phyloP scores from a whole-genome alignment of 2,329 filamentous ascomycete species.

The Aspergillus neoniger region DNA sequence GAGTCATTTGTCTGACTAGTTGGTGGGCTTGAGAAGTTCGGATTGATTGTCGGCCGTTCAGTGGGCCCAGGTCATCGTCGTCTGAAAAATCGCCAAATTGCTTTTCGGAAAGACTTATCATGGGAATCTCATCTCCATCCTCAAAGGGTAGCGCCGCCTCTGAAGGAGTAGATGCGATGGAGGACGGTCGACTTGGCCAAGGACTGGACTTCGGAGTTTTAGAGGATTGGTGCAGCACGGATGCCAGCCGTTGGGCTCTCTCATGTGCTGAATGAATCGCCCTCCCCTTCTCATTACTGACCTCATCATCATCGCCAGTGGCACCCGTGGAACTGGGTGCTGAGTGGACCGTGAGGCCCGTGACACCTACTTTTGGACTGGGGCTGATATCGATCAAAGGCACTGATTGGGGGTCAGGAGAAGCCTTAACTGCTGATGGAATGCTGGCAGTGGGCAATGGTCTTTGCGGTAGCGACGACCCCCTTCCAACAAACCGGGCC shows the following conservation, averaged over 20 bases:
- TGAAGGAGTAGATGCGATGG: constrained; percentile 32
- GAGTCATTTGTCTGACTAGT: constrained; percentile 41
- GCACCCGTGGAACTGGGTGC: constrained; percentile 25
- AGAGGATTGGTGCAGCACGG: constrained; percentile 33
- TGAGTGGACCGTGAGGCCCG: constrained; percentile 30
- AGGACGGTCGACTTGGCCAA: constrained; percentile 32
- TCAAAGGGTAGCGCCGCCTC: constrained; percentile 30
- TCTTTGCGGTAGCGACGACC: constrained; percentile 31
- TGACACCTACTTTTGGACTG: constrained; percentile 32
- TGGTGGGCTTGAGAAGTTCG: constrained; percentile 35
- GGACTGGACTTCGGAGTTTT: constrained; percentile 35
- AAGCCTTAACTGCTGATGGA: constrained; percentile 34
- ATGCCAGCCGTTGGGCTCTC: constrained; percentile 36
- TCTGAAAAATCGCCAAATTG: constrained; percentile 32
- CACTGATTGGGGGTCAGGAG: constrained; percentile 24
- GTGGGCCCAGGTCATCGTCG: constrained; percentile 33
- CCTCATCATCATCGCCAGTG: constrained; percentile 29
- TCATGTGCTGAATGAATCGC: constrained; percentile 39
- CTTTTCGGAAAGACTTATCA: constrained; percentile 39
- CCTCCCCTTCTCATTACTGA: constrained; percentile 38
- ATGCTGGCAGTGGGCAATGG: constrained; percentile 40
- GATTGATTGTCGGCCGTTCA: constrained; percentile 31
- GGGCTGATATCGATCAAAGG: constrained; percentile 30
- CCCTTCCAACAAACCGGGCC: constrained; percentile 34
- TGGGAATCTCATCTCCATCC: constrained; percentile 38